Evolutionary conservation across 2,329 filamentous ascomycete genomes (phyloP).

Genomic region (Zalaria sp.): DNA sequence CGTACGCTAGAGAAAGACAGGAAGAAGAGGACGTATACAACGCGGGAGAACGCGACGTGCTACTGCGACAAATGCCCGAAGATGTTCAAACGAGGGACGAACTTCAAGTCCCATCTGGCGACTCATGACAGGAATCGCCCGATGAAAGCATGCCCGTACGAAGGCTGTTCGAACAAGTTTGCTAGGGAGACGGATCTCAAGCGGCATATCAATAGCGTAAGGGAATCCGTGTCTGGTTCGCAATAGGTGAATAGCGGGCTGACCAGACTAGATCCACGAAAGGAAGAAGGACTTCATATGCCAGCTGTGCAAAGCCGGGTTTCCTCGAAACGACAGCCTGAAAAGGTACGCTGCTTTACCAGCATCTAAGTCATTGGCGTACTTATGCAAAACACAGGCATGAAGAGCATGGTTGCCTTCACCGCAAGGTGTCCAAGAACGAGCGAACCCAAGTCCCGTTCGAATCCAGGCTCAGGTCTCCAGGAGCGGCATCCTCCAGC

Average conservation of each 20-base stretch:
- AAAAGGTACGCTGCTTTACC: constrained; percentile 42
- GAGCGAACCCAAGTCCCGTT: no score
- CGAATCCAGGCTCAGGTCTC: no score
- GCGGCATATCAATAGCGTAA: constrained; percentile 39
- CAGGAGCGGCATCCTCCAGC: no score
- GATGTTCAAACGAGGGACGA: constrained; percentile 71
- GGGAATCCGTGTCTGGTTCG: constrained; percentile 19
- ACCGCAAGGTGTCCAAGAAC: no score
- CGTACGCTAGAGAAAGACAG: neutral
- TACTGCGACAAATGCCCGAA: constrained; percentile 63
- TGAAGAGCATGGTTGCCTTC: no score
- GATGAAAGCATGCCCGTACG: constrained; percentile 49
- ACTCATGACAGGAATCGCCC: constrained; percentile 61
- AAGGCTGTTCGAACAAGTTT: constrained; percentile 60
- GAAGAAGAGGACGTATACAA: constrained; percentile 15
- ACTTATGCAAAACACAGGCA: no score
- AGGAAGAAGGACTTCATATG: constrained; percentile 59
- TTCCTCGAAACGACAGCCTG: constrained; percentile 73
- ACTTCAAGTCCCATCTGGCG: constrained; percentile 75
- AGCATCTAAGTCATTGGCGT: no score
- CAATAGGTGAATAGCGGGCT: constrained; percentile 14
- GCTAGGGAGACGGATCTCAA: constrained; percentile 68
- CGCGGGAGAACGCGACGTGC: constrained; percentile 56
- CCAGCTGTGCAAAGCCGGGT: constrained; percentile 54
- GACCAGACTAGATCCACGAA: constrained; percentile 53